A percentile compares a stretch with the other conserved stretches of the same genome.
phyloP scores from a whole-genome alignment of 352 stramenopile genomes.

The Salisapilia sapeloensis region DNA sequence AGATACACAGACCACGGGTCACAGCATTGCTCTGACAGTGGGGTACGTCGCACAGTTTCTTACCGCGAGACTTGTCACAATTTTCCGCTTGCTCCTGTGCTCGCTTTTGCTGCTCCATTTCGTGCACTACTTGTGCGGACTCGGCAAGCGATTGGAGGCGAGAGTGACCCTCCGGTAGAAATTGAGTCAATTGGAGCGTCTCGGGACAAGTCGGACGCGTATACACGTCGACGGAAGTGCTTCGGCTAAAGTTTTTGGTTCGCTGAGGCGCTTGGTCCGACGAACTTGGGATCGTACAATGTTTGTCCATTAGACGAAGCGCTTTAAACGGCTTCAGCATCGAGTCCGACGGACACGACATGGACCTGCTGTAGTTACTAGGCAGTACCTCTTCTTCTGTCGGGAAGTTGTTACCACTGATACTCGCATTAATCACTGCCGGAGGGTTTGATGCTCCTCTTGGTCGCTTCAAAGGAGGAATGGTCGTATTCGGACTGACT shows the following conservation, averaged over 20 bases:
- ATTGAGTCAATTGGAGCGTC: neutral
- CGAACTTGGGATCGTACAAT: conserved; percentile 1
- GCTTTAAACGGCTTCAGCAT: conserved; percentile 11
- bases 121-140: conserved; percentile 32
- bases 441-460: conserved; percentile 3
- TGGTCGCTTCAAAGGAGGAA: conserved; percentile 10
- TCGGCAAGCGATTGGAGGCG: conserved; percentile 34
- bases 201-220: neutral
- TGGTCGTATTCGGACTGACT: no score
- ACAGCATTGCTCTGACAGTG: conserved; percentile 62
- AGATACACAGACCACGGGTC: conserved; percentile 67
- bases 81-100: conserved; percentile 2
- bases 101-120: conserved; percentile 14
- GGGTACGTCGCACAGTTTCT: conserved; percentile 62
- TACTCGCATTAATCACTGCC: conserved; percentile 8
- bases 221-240: conserved; percentile 3
- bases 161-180: conserved; percentile 3
- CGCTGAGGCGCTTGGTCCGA: neutral
- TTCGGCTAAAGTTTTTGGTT: no score
- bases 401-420: conserved; percentile 9
- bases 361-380: conserved; percentile 39
- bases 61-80: conserved; percentile 24
- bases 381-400: conserved; percentile 29
- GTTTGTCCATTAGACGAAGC: conserved; percentile 3
- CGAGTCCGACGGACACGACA: conserved; percentile 60